A percentile compares a stretch with the other conserved stretches of the same genome.
Conservation (phyloP, 176 grass and related monocot species). For the Triticum aestivum region DNA sequence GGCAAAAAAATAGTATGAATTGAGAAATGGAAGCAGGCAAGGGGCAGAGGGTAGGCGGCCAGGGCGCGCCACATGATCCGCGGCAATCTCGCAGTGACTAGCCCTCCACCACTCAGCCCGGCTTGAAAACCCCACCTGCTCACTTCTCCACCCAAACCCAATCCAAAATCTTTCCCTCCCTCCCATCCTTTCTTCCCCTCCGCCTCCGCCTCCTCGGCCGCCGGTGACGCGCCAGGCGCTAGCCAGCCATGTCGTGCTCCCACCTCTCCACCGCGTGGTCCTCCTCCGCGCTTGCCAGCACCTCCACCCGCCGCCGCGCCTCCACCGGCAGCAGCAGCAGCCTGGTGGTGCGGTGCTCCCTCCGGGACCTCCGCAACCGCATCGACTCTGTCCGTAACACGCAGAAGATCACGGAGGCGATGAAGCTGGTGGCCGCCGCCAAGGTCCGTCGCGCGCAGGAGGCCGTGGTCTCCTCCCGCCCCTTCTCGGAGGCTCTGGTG, state of each 20-base stretch:
- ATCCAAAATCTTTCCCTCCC: conserved; percentile 56
- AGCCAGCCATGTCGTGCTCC: conserved; percentile 44
- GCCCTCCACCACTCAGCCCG: conserved; percentile 39
- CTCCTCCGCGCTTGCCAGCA: conserved; percentile 50
- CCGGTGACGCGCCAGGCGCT: conserved; percentile 14
- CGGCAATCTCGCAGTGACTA: conserved; percentile 4
- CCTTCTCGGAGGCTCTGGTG: conserved; percentile 84
- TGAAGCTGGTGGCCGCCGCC: conserved; percentile 89
- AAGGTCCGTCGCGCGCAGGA: conserved; percentile 89
- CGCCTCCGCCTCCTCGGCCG: neutral
- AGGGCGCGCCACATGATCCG: conserved; percentile 43
- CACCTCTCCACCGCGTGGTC: conserved; percentile 57
- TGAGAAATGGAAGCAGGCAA: neutral
- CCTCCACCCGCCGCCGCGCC: conserved; percentile 33
- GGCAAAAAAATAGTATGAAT: neutral
- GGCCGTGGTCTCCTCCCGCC: conserved; percentile 73
- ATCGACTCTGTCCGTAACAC: conserved; percentile 84
- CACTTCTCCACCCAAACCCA: conserved; percentile 64
- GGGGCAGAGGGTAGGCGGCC: neutral
- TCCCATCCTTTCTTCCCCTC: conserved; percentile 4
- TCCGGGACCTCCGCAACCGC: conserved; percentile 65
- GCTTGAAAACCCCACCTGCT: conserved; percentile 43
- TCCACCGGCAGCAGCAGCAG: conserved; percentile 9
- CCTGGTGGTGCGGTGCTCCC: conserved; percentile 52
- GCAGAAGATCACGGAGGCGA: conserved; percentile 95